Percentiles rank a stretch among this genome's conserved stretches.
phyloP scores from a whole-genome alignment of 805 yeast genomes.

The Huiozyma naganishii region DNA sequence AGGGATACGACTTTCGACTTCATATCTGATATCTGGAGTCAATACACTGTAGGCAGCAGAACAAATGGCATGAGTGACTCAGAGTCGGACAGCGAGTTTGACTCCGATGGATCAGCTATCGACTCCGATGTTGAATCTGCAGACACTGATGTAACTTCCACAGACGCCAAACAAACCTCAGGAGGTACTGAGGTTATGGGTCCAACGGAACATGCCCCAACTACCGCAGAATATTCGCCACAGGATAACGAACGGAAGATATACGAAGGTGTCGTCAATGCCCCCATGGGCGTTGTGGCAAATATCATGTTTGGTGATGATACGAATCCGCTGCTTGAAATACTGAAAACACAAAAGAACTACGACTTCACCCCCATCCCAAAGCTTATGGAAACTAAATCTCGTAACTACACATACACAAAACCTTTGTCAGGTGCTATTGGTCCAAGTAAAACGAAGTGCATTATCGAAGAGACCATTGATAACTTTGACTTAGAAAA shows the following conservation, averaged over 20 bases:
- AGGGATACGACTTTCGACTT: constrained; percentile 44
- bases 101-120: constrained; percentile 13
- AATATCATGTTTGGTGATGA: constrained; percentile 54
- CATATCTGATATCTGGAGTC: constrained; percentile 54
- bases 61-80: neutral
- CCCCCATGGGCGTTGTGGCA: constrained; percentile 57
- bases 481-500: constrained; percentile 41
- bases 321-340: constrained; percentile 31
- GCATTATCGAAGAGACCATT: constrained; percentile 50
- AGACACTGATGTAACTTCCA: constrained; percentile 7
- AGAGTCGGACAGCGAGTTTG: constrained; percentile 13
- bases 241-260: constrained; percentile 44
- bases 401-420: constrained; percentile 44
- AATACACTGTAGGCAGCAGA: constrained; percentile 21
- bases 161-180: constrained; percentile 4
- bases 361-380: constrained; percentile 44
- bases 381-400: constrained; percentile 25
- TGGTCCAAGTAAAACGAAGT: constrained; percentile 68
- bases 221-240: constrained; percentile 34
- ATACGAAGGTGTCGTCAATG: constrained; percentile 40
- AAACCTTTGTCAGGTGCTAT: constrained; percentile 59
- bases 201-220: constrained; percentile 40
- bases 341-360: constrained; percentile 54
- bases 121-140: constrained; percentile 24
- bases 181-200: constrained; percentile 12